Conservation (phyloP, 495 filamentous ascomycete genomes). For the Wilcoxina mikolae region DNA sequence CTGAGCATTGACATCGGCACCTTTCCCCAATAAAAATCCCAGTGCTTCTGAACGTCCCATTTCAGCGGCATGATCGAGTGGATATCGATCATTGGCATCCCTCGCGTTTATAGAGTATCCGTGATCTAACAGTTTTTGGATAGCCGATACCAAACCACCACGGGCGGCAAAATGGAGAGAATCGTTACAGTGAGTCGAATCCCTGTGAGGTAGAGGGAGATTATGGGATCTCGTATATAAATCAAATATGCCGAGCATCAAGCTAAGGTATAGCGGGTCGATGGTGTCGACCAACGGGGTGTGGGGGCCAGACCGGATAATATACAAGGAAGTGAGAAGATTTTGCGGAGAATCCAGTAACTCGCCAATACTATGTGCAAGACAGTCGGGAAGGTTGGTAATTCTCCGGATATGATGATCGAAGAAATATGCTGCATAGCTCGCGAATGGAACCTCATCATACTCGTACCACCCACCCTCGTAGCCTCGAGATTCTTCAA, state of each 20-base stretch:
- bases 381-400: background rate
- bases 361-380: background rate
- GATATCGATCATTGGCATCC: background rate
- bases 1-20: constrained; percentile 27
- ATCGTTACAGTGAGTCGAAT: too few species aligned
- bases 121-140: constrained; percentile 6
- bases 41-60: background rate
- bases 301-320: background rate
- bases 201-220: background rate
- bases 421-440: constrained; percentile 1
- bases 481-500: background rate
- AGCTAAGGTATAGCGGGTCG: too few species aligned
- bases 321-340: background rate
- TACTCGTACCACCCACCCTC: too few species aligned
- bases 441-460: too few species aligned
- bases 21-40: constrained; percentile 18
- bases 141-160: constrained; percentile 1
- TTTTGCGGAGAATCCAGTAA: constrained; percentile 5
- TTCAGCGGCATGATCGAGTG: constrained; percentile 7
- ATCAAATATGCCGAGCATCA: too few species aligned
- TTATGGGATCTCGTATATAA: background rate
- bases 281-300: too few species aligned
- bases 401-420: constrained; percentile 2
- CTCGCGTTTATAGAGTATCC: constrained; percentile 5
- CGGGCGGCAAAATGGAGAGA: constrained; percentile 6